Percentiles rank a stretch among this genome's conserved stretches.
phyloP scores from a whole-genome alignment of 805 yeast genomes.

The Cyberlindnera xishuangbannaensis region DNA sequence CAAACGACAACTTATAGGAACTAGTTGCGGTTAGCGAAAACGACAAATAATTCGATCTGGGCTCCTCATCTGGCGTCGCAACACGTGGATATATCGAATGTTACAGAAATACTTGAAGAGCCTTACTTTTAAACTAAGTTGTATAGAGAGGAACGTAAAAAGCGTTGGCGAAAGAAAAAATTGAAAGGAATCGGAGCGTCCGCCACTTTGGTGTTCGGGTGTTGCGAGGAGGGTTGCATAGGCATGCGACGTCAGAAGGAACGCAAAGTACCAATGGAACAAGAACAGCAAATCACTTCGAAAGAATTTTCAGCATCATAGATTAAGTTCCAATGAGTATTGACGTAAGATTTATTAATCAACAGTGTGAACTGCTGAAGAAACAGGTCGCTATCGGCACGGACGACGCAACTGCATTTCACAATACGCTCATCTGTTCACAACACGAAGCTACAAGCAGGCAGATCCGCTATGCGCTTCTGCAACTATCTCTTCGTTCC shows the following conservation, averaged over 20 bases:
- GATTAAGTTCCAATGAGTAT: no score
- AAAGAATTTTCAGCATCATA: no score
- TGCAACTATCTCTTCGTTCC: not conserved
- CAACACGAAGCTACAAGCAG: constrained; percentile 10
- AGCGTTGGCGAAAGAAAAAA: not conserved
- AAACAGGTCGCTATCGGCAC: not conserved
- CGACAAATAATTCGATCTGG: constrained; percentile 19
- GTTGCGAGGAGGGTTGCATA: no score
- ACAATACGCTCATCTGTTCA: constrained; percentile 10
- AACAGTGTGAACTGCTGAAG: constrained; percentile 3
- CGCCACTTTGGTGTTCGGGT: constrained; percentile 5
- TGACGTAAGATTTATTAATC: constrained; percentile 2
- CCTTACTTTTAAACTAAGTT: no score
- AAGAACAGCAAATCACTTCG: no score
- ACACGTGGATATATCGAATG: constrained; percentile 7
- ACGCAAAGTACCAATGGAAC: no score
- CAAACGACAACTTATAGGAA: constrained; percentile 29
- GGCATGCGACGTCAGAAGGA: no score
- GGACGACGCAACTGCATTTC: constrained; percentile 9
- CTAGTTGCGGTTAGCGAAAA: constrained; percentile 31
- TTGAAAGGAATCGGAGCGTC: not conserved
- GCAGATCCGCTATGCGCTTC: constrained; percentile 2
- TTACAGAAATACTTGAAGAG: no score
- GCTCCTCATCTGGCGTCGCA: constrained; percentile 16
- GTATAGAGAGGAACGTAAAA: no score